Evolutionary conservation across 106 monocot genomes (phyloP), one percentile per base, ranked within the genome.

Genomic region (Dioscorea alata): DNA sequence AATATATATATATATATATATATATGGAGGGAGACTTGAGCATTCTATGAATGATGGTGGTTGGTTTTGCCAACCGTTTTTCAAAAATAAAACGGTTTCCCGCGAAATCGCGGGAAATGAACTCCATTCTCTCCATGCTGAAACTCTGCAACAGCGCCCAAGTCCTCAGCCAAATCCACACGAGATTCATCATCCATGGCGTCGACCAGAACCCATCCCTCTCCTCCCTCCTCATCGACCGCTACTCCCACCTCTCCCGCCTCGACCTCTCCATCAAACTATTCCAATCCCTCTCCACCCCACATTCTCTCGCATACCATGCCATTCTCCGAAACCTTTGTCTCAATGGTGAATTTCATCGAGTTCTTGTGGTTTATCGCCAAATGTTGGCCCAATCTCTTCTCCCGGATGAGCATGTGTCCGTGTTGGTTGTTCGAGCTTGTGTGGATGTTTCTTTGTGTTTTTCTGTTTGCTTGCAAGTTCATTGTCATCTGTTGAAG

Each of bases 141-240:
- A 23, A 10, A 24, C 57, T 74, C 35, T 80, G 80, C 74, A 60
- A 19, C 48, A 42, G 17, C 4, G 49, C 65, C 12, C 20, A 15
- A 6, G 49, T 80, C 69, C 74, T 80, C 59, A 64, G 60, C 22
- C 80, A 80, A 50, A 23, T 80, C 52, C 80, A 80, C 21, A 48
- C 74, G 22, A 73, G 74, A 34, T 70, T 74, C 49, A 54, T 80
- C 49, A 69, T 80, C 24, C 60, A 74, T 42, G 80, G 80, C 50
- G 74, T 74, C 52, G 74, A 80, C 65, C 80, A 80, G 33, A 74
- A 69, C 59, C 50, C 58, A 13, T 50, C 80, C 69, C 19, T 80
- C 22, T 69, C 59, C 32, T 69, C 65, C 33, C 49, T 59, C 23
- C 69, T 80, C 57, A 65, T 74, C 57, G 23, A 49, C 70, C 61